Conservation (phyloP, 179 eudicot genomes). For the Silene coronaria region DNA sequence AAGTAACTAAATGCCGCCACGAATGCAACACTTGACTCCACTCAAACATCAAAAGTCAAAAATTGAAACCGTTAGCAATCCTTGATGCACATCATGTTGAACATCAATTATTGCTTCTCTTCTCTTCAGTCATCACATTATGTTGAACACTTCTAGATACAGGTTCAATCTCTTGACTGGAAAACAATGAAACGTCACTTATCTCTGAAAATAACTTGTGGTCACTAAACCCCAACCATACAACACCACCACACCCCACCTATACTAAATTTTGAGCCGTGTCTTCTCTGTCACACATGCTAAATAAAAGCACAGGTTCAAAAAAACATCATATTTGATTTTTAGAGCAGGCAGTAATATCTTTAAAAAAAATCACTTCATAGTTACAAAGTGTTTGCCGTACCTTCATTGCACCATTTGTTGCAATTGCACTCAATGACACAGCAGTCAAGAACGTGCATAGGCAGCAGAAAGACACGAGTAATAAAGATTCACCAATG, state of each 20-base stretch:
- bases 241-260: not conserved
- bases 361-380: not conserved
- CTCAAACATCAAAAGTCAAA: not conserved
- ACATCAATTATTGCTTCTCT: not conserved
- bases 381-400: not conserved
- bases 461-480: constrained; percentile 79
- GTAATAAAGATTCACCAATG: constrained; percentile 69
- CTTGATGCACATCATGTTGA: not conserved
- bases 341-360: constrained; percentile 60
- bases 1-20: not conserved
- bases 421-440: constrained; percentile 95
- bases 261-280: not conserved
- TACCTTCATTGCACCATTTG: constrained; percentile 99
- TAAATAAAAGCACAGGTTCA: not conserved
- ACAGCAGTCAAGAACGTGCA: constrained; percentile 93
- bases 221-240: not conserved
- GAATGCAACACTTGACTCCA: not conserved
- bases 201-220: not conserved
- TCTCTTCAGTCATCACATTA: not conserved
- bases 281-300: not conserved
- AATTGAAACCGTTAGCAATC: not conserved
- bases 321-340: constrained; percentile 24
- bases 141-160: not conserved
- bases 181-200: not conserved
- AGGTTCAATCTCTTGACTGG: not conserved